phyloP scores from a whole-genome alignment of 2,329 filamentous ascomycete species.

The Ceratocystis papillata region DNA sequence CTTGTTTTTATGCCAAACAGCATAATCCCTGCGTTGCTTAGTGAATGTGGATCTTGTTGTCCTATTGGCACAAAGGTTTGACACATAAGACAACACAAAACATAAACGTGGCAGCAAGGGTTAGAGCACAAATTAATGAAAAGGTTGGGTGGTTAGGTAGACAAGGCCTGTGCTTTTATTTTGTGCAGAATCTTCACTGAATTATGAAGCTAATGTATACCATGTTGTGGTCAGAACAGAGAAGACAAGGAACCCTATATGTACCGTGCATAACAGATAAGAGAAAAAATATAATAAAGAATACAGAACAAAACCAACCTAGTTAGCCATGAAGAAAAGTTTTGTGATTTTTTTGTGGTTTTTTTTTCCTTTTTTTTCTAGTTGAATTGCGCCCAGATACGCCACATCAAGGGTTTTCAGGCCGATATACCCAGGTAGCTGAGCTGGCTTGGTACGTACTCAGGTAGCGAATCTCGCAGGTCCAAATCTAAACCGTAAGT shows the following conservation, averaged over 20 bases:
- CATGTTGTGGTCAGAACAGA: not conserved
- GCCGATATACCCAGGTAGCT: too few relatives aligned
- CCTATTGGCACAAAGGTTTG: conserved; percentile 3
- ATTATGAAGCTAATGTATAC: not conserved
- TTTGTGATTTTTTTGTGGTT: too few relatives aligned
- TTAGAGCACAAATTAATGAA: not conserved
- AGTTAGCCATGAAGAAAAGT: too few relatives aligned
- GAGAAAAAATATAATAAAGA: not conserved
- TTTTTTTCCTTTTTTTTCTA: too few relatives aligned
- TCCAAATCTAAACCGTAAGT: too few relatives aligned
- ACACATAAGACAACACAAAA: conserved; percentile 1
- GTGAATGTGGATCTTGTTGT: not conserved
- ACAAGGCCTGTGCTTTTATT: not conserved
- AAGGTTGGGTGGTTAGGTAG: not conserved
- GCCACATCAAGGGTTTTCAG: too few relatives aligned
- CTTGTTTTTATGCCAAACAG: not conserved
- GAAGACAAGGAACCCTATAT: not conserved
- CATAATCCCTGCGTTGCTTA: not conserved
- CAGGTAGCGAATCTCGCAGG: too few relatives aligned
- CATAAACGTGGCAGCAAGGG: not conserved
- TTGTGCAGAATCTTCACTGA: not conserved
- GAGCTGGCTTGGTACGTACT: too few relatives aligned
- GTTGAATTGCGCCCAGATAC: too few relatives aligned
- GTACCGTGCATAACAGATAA: not conserved
- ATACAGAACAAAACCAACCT: too few relatives aligned